Conservation (phyloP, 352 stramenopile species). For the Peronosclerospora sorghi region DNA sequence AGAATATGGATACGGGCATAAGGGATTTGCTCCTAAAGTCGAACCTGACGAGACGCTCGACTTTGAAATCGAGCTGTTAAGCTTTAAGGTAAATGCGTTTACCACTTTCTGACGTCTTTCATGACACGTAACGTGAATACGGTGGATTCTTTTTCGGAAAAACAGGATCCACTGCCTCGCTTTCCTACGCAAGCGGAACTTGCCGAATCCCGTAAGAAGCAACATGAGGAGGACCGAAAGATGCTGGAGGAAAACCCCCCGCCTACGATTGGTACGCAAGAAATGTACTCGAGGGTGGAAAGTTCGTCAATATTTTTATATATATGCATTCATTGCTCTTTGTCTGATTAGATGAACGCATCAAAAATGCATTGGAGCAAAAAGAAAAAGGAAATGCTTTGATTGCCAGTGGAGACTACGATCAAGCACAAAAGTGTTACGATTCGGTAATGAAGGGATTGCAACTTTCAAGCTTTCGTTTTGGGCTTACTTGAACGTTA, state of each 20-base stretch:
- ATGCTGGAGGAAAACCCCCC: conserved; percentile 78
- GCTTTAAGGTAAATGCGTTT: conserved; percentile 50
- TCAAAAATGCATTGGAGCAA: conserved; percentile 50
- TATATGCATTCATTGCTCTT: no score
- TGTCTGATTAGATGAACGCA: conserved; percentile 49
- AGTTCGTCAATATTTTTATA: no score
- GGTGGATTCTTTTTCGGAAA: background rate
- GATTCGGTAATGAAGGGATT: conserved; percentile 38
- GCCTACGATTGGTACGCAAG: conserved; percentile 48
- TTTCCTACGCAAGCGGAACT: conserved; percentile 78
- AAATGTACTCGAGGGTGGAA: background rate
- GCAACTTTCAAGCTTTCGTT: background rate
- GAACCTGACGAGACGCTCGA: conserved; percentile 78
- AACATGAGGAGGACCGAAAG: conserved; percentile 75
- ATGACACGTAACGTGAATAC: conserved; percentile 1
- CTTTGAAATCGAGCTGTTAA: conserved; percentile 78
- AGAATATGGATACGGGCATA: conserved; percentile 65
- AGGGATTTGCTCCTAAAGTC: conserved; percentile 76
- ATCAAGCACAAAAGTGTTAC: conserved; percentile 75
- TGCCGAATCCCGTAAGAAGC: conserved; percentile 69
- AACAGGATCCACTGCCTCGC: conserved; percentile 60
- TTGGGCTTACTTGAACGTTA: no score
- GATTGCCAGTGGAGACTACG: conserved; percentile 59
- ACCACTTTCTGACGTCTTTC: background rate
- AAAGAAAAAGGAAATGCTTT: conserved; percentile 75